Conservation (phyloP, 768 basidiomycete genomes). For the Cytidiella melzeri region DNA sequence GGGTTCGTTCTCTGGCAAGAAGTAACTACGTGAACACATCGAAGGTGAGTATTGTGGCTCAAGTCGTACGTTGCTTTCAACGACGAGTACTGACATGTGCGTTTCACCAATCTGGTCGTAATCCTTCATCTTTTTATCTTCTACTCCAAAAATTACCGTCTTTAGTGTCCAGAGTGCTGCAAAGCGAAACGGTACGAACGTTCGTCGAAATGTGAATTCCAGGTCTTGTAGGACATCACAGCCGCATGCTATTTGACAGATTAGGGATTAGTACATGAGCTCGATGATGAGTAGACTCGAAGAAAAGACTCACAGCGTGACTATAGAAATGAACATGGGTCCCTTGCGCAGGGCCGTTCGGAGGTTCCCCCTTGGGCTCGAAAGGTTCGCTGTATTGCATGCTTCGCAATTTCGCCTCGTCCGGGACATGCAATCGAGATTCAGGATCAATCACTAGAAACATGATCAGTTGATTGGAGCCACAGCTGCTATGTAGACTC, state of each 20-base stretch:
- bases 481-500: not conserved
- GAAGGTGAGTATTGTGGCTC: too few species aligned
- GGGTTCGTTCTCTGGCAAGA: too few species aligned
- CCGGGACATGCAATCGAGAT: not conserved
- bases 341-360: not conserved
- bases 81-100: slow-evolving; percentile 1
- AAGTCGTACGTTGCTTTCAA: too few species aligned
- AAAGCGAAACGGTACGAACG: not conserved
- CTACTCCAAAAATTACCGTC: too few species aligned
- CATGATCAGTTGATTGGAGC: not conserved
- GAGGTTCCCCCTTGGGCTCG: not conserved
- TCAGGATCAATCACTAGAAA: not conserved
- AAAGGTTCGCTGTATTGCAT: not conserved
- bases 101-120: not conserved
- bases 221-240: not conserved
- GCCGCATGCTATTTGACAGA: not conserved
- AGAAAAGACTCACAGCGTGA: too few species aligned
- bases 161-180: not conserved
- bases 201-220: not conserved
- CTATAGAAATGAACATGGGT: not conserved
- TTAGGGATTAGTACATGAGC: too few species aligned
- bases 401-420: not conserved
- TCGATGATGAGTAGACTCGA: too few species aligned
- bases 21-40: too few species aligned
- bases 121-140: not conserved